Conservation (phyloP, 1,284 basidiomycete species). For the Leccinum fallax region DNA sequence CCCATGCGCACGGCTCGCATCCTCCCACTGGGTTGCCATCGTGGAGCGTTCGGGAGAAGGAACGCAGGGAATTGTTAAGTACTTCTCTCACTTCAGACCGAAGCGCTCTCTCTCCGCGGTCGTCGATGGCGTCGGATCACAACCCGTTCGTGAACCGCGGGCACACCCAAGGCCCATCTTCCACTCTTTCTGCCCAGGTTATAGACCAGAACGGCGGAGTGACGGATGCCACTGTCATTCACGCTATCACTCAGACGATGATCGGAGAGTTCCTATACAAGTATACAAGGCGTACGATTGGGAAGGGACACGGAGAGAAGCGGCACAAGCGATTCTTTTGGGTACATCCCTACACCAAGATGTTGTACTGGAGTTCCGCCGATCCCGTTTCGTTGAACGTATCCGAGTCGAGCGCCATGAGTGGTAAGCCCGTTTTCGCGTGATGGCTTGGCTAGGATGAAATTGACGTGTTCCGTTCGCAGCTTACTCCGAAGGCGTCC, state of each 20-base stretch:
- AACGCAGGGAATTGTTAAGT: conserved; percentile 57
- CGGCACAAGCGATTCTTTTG: conserved; percentile 98
- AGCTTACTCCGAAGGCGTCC: conserved; percentile 96
- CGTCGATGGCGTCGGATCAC: conserved; percentile 78
- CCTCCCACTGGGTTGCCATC: conserved; percentile 44
- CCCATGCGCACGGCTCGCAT: conserved; percentile 48
- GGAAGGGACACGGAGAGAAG: conserved; percentile 88
- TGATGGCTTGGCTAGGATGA: conserved; percentile 8
- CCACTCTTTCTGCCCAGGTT: conserved; percentile 41
- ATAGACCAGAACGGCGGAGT: conserved; percentile 31
- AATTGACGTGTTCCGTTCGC: conserved; percentile 16
- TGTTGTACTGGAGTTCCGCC: conserved; percentile 94
- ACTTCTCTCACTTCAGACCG: conserved; percentile 68
- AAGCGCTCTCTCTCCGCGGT: conserved; percentile 68
- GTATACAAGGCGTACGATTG: conserved; percentile 91
- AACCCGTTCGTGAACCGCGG: conserved; percentile 46
- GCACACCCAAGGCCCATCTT: conserved; percentile 37
- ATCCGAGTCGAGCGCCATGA: conserved; percentile 93
- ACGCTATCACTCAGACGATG: conserved; percentile 99
- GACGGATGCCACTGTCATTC: conserved; percentile 88
- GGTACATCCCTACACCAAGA: conserved; percentile 99
- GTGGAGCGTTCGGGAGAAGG: conserved; percentile 50
- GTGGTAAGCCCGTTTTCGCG: conserved; percentile 63
- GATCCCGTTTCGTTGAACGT: conserved; percentile 75
- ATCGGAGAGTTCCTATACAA: conserved; percentile 99